Base-by-base conservation (phyloP, 2,329 filamentous ascomycete genomes). In the Bipolaris bicolor region DNA sequence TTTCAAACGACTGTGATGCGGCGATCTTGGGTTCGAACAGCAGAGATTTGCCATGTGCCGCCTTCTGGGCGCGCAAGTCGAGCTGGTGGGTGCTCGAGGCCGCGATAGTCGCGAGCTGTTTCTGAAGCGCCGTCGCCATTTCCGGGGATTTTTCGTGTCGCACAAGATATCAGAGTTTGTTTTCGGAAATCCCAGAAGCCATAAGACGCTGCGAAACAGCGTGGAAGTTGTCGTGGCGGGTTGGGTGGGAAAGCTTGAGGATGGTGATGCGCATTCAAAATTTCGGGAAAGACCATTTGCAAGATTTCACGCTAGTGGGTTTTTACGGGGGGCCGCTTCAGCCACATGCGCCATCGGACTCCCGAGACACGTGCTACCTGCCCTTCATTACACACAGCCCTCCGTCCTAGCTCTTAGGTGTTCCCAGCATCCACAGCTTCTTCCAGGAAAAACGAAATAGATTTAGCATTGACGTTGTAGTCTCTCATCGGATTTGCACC, bases 61-160 rank as follows among this genome's bases (percentile, higher is more conserved):
- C 87, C 78, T 92, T 94, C 80, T 97, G 92, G 70, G 93, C 91
- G 79, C 96, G 97, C 68, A 97, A 84, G 75, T 98, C 91, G 71
- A 98, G 86, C 67, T 94, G 90, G 74, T 93, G 89, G 68, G 93
- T 96, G 69, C 92, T 96, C 72, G 90, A 91, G 65, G 90, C 88
- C 68, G 93, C 91, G 74, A 99, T 93, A 75, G 91, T 88, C 82
- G 93, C 91, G 81, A 99, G 83, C 85, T 99, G 96, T 81, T 91
- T 88, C 79, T 94, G 90, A 68, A 99, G 89, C 74, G 91, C 89
- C 60, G 92, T 91, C 58, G 67, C 67, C 92, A 96, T 97, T 56
- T 57, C 33, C 2, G 33, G 10, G 31, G 7, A 20, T 36, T 36
- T 24, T 16, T 13, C 4, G 6, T 33, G 26, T 52, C 44, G 39